Evolutionary conservation across 495 filamentous ascomycete genomes (phyloP).

Genomic region (Mycothermus thermophilus): DNA sequence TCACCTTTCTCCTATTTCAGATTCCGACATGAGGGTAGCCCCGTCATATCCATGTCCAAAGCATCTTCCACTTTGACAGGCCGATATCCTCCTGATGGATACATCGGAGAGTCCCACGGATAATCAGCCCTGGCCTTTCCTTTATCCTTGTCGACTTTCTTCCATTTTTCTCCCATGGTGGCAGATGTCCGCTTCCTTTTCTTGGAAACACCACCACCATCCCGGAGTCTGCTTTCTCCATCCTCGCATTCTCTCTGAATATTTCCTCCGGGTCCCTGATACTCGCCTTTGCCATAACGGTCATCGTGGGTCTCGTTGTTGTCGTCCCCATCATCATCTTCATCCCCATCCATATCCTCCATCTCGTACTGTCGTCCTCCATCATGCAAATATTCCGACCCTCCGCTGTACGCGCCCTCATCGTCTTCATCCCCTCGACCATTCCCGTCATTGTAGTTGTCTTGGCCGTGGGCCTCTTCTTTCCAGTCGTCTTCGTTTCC

Average conservation of each 20-base stretch:
- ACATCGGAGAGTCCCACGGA: not conserved
- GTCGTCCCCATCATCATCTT: not conserved
- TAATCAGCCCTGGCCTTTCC: not conserved
- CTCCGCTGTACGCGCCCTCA: too few species aligned
- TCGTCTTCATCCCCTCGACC: too few species aligned
- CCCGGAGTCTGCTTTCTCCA: not conserved
- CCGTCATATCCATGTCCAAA: too few species aligned
- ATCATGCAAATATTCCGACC: too few species aligned
- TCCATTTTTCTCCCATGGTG: not conserved
- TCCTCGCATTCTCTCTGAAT: not conserved
- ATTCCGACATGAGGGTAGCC: too few species aligned
- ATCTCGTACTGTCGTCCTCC: too few species aligned
- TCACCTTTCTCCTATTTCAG: too few species aligned
- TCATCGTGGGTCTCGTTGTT: not conserved
- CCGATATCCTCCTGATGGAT: not conserved
- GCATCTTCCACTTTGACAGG: slow-evolving; percentile 3
- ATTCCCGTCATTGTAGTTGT: too few species aligned
- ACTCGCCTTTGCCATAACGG: not conserved
- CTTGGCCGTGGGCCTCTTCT: too few species aligned
- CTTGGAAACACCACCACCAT: too few species aligned
- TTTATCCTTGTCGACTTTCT: not conserved
- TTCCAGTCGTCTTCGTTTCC: not conserved
- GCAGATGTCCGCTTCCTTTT: too few species aligned
- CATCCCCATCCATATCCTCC: not conserved
- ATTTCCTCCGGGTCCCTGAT: not conserved